Base-by-base conservation (phyloP, 495 filamentous ascomycete genomes). In the Hypoxylon intermedium region DNA sequence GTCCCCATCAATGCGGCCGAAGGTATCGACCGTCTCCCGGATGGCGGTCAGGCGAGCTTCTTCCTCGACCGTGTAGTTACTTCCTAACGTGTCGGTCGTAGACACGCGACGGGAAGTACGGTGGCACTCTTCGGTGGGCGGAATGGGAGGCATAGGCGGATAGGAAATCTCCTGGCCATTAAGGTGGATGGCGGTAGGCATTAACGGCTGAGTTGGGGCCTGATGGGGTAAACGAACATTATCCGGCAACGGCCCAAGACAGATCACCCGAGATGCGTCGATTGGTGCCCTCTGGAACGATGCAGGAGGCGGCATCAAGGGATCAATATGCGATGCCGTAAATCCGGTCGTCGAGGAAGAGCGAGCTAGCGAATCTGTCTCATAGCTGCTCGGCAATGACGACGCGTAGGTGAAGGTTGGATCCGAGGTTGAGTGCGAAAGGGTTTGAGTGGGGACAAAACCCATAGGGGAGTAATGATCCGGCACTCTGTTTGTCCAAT, bases 31-130 rank as follows among this genome's bases (percentile, higher is more conserved):
- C 7, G 45, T 38, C 1, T 60, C 59, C 6, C 42, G 62, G 23
- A 19, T 74, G 53, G 45, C 78, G 64, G 56, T 75, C 65, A 63
- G 70, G 65, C 73, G 74, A 61, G 69, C 77, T 55, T 77, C 76
- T 37, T 83, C 77, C 33, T 79, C 76, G 13, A 77, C 69, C 0
- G 81, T 83, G 48, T 74, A 83, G 51, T 82, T 79, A 43, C 78
- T 81, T 18, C 81, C 80, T 7, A 83, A 53, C 2, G 79, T 79
- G 24, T 76, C 74, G 23, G 65, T 65, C 18, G 63, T 76, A n/a
- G 75, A 75, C 2, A 71, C 69, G 20, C 72, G 63, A 26, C 54
- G 37, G 19, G 60, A 63, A 0, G 40, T 21, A 23, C 47, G 60
- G 55, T 37, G 36, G 15, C 26, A 42, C 31, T 65, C 62, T 1